These are phyloP conservation scores for Gamsiella multidivaricata DNA, from an alignment of 192 early-diverging fungal genomes.

Conservation along the genomic window DNA sequence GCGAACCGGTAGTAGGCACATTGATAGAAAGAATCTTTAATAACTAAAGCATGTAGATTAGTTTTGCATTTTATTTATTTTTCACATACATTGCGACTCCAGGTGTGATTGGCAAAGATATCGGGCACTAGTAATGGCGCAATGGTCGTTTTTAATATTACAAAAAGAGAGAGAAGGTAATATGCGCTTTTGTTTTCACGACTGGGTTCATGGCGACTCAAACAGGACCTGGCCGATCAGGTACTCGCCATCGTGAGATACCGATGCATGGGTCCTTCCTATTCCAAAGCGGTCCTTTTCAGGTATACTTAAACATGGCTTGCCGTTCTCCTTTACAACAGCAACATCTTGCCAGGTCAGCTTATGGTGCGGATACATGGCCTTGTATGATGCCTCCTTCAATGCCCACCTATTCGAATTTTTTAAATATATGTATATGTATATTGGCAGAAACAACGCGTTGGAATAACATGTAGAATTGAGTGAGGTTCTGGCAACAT, in stretches of 20 bases:
- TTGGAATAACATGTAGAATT: too few relatives aligned
- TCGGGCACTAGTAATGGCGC: too few relatives aligned
- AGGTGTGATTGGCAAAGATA: too few relatives aligned
- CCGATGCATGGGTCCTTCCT: slow-evolving; percentile 60
- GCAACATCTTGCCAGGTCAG: slow-evolving; percentile 75
- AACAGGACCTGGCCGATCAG: slow-evolving; percentile 74
- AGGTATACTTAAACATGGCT: slow-evolving; percentile 55
- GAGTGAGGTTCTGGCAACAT: too few relatives aligned
- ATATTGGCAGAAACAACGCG: too few relatives aligned
- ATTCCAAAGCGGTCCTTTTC: slow-evolving; percentile 51
- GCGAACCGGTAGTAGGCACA: slow-evolving; percentile 35
- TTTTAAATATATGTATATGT: too few relatives aligned
- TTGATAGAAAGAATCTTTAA: background rate
- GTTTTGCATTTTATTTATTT: background rate
- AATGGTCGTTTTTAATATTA: too few relatives aligned
- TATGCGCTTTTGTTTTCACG: too few relatives aligned
- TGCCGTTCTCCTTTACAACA: slow-evolving; percentile 63
- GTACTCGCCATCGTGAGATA: slow-evolving; percentile 89
- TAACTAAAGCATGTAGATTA: background rate
- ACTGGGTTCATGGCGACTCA: slow-evolving; percentile 57
- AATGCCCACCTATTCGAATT: slow-evolving; percentile 66
- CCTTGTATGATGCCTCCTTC: slow-evolving; percentile 84
- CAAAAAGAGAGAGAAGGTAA: too few relatives aligned
- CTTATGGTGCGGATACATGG: slow-evolving; percentile 66
- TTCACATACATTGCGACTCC: too few relatives aligned